These are phyloP conservation scores for Phlebopus sp. DNA, from an alignment of 1,284 basidiomycete genomes.

Conservation along the genomic window DNA sequence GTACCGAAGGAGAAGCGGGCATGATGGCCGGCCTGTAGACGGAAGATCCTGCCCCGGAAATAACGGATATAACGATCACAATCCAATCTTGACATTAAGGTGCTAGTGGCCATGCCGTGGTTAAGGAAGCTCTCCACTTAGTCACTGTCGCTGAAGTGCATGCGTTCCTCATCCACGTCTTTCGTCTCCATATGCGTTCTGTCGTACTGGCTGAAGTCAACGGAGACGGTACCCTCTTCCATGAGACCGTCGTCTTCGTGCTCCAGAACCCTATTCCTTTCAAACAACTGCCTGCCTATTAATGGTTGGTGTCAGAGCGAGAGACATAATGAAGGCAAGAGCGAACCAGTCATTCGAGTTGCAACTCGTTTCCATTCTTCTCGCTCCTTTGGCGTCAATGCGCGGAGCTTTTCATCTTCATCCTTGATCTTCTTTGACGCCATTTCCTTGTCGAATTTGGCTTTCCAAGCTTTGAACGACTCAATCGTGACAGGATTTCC, in stretches of 20 bases:
- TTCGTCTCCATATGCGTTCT: conserved; percentile 57
- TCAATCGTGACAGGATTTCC: conserved; percentile 88
- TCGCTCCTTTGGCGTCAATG: conserved; percentile 77
- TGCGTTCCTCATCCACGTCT: conserved; percentile 58
- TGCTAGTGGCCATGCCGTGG: conserved; percentile 1
- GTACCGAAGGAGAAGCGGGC: conserved; percentile 37
- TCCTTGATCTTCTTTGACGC: conserved; percentile 58
- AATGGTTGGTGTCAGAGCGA: conserved; percentile 9
- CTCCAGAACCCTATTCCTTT: conserved; percentile 70
- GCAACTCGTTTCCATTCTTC: conserved; percentile 79
- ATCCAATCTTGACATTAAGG: conserved; percentile 14
- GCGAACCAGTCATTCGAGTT: conserved; percentile 69
- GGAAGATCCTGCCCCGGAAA: conserved; percentile 9
- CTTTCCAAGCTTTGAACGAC: conserved; percentile 82
- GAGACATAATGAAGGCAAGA: conserved; percentile 6
- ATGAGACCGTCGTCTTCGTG: conserved; percentile 68
- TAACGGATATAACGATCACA: conserved; percentile 14
- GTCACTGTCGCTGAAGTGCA: conserved; percentile 83
- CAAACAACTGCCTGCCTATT: conserved; percentile 85
- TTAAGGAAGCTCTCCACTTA: conserved; percentile 29
- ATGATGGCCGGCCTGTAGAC: conserved; percentile 42
- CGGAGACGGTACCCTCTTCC: conserved; percentile 82
- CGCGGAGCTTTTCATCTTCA: conserved; percentile 82
- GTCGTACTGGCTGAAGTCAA: conserved; percentile 87
- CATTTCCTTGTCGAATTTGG: conserved; percentile 71